A percentile compares a stretch with the other conserved stretches of the same genome.
phyloP scores from a whole-genome alignment of 768 basidiomycete genomes.

The Tephrocybe sp. region DNA sequence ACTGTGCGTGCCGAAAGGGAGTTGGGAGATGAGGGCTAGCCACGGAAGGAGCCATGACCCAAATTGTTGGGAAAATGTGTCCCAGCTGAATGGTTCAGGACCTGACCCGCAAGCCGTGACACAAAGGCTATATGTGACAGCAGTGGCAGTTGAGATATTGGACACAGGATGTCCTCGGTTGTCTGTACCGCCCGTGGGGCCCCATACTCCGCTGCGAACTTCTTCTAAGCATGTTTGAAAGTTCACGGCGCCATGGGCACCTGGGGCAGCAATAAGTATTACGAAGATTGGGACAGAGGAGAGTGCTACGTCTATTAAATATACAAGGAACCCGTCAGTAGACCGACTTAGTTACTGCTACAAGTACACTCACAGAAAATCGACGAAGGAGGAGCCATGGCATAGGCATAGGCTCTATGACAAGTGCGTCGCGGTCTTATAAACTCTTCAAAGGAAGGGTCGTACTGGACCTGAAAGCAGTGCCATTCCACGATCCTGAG shows the following conservation, averaged over 20 bases:
- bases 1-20: slow-evolving; percentile 38
- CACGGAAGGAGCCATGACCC: slow-evolving; percentile 42
- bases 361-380: not conserved
- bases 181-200: slow-evolving; percentile 10
- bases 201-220: slow-evolving; percentile 7
- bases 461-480: too few relatives aligned
- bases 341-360: not conserved
- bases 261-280: not conserved
- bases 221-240: slow-evolving; percentile 6
- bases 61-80: slow-evolving; percentile 34
- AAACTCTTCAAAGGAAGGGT: too few relatives aligned
- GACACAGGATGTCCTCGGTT: slow-evolving; percentile 17
- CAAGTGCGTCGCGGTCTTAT: not conserved
- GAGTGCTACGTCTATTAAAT: not conserved
- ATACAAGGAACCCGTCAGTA: not conserved
- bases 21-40: slow-evolving; percentile 40
- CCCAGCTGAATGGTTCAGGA: slow-evolving; percentile 22
- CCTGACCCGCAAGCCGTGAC: slow-evolving; percentile 20
- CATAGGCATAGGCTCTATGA: too few relatives aligned
- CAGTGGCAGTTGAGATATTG: slow-evolving; percentile 20
- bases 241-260: not conserved
- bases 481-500: too few relatives aligned
- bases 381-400: not conserved
- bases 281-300: not conserved
- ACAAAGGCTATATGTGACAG: slow-evolving; percentile 25